These are phyloP conservation scores for Lepiota brunneoincarnata DNA, from an alignment of 768 basidiomycete genomes.

Conservation along the genomic window DNA sequence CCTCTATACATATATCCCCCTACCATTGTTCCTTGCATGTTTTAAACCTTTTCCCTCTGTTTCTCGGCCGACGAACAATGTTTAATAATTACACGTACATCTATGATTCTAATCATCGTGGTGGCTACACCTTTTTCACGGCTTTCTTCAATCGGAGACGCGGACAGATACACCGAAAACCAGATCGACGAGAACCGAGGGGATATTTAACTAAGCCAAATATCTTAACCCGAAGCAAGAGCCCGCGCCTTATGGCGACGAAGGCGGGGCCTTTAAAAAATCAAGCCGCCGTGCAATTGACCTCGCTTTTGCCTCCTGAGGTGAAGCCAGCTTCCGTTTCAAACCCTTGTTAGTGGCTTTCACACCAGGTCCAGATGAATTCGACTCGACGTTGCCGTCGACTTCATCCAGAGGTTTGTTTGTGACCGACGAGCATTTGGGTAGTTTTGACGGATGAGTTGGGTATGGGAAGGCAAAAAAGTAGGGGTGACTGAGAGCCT, in stretches of 20 bases:
- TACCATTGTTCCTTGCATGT: background rate
- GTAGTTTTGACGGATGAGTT: slow-evolving; percentile 84
- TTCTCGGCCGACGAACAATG: background rate
- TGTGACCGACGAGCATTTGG: slow-evolving; percentile 54
- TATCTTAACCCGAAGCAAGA: background rate
- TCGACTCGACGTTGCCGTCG: slow-evolving; percentile 66
- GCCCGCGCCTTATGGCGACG: slow-evolving; percentile 22
- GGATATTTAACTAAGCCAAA: background rate
- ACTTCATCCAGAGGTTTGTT: slow-evolving; percentile 68
- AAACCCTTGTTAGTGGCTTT: slow-evolving; percentile 56
- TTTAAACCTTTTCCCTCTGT: background rate
- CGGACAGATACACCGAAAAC: background rate
- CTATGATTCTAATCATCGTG: slow-evolving; percentile 9
- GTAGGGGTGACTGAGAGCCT: slow-evolving; percentile 88
- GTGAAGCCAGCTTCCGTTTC: slow-evolving; percentile 70
- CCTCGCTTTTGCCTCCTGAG: slow-evolving; percentile 46
- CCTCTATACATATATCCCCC: slow-evolving; percentile 4
- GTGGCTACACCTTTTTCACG: slow-evolving; percentile 1
- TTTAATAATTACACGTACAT: slow-evolving; percentile 11
- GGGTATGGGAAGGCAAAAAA: slow-evolving; percentile 86
- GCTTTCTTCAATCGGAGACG: background rate
- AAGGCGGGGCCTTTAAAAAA: slow-evolving; percentile 53
- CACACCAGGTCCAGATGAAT: slow-evolving; percentile 45
- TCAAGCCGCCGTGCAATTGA: slow-evolving; percentile 72
- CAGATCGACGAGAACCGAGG: background rate